phyloP scores from a whole-genome alignment of 768 basidiomycete species.

The Xanthoconium stramineum region DNA sequence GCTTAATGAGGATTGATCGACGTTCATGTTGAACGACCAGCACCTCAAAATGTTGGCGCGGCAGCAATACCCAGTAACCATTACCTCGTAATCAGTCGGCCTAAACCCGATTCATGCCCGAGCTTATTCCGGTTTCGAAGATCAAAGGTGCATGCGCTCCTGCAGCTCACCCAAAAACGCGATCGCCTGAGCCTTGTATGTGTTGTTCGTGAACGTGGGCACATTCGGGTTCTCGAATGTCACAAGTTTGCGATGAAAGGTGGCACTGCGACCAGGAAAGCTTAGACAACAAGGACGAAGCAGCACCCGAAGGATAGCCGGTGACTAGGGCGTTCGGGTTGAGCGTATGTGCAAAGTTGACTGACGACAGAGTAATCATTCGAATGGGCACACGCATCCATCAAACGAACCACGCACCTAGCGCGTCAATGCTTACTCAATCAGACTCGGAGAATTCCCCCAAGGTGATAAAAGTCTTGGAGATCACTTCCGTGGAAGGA shows the following conservation, averaged over 20 bases:
- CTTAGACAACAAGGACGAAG: slow-evolving; percentile 1
- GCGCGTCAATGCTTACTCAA: slow-evolving; percentile 1
- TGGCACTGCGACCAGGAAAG: neutral
- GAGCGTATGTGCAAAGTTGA: slow-evolving; percentile 18
- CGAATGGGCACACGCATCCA: neutral
- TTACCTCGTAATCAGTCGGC: neutral
- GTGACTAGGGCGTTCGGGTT: slow-evolving; percentile 3
- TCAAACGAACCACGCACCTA: neutral
- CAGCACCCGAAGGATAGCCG: slow-evolving; percentile 10
- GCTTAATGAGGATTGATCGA: no score
- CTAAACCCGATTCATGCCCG: neutral
- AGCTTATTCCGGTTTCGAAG: neutral
- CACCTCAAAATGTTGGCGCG: no score
- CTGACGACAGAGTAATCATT: neutral
- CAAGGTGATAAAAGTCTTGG: slow-evolving; percentile 15
- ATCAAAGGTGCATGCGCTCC: neutral
- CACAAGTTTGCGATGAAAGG: neutral
- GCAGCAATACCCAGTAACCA: neutral
- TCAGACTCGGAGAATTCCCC: no score
- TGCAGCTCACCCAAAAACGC: slow-evolving; percentile 8
- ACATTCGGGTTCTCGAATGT: slow-evolving; percentile 10
- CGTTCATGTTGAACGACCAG: no score
- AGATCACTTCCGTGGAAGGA: slow-evolving; percentile 20
- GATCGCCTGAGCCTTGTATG: slow-evolving; percentile 6
- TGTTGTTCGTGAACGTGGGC: slow-evolving; percentile 6